Conservation (phyloP, 1,284 basidiomycete genomes). For the Gomphus bonarii region DNA sequence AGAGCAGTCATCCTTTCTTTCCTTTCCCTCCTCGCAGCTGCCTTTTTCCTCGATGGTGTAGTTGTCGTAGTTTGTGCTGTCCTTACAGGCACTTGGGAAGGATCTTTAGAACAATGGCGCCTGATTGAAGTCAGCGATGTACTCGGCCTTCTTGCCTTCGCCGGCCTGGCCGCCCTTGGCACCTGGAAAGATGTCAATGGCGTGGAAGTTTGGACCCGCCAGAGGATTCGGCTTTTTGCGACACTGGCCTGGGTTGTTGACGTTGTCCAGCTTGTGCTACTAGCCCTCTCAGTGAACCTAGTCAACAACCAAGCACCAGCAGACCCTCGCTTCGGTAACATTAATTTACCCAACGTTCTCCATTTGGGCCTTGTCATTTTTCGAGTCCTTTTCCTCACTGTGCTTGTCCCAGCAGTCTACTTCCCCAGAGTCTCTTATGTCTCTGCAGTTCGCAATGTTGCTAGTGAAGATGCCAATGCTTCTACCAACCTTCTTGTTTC, state of each 20-base stretch:
- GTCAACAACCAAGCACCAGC: slow-evolving; percentile 22
- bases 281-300: slow-evolving; percentile 34
- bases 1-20: slow-evolving; percentile 59
- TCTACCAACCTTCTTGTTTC: slow-evolving; percentile 37
- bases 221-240: slow-evolving; percentile 44
- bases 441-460: slow-evolving; percentile 29
- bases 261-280: slow-evolving; percentile 43
- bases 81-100: slow-evolving; percentile 51
- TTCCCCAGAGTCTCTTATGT: slow-evolving; percentile 53
- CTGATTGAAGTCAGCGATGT: slow-evolving; percentile 60
- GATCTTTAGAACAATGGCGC: slow-evolving; percentile 30
- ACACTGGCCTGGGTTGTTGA: slow-evolving; percentile 46
- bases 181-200: slow-evolving; percentile 69
- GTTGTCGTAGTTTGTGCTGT: slow-evolving; percentile 39
- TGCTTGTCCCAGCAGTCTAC: slow-evolving; percentile 45
- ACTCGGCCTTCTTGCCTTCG: slow-evolving; percentile 55
- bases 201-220: slow-evolving; percentile 57
- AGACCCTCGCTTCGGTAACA: slow-evolving; percentile 9
- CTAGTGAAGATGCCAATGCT: slow-evolving; percentile 31
- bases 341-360: slow-evolving; percentile 23
- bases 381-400: slow-evolving; percentile 51
- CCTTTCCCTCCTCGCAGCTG: slow-evolving; percentile 83
- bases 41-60: slow-evolving; percentile 99
- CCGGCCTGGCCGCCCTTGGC: slow-evolving; percentile 58
- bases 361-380: slow-evolving; percentile 55